A percentile compares a stretch with the other conserved stretches of the same genome.
These are phyloP conservation scores for Rhododendron kiyosumense DNA, from an alignment of 148 eudicot species.

Conservation along the genomic window DNA sequence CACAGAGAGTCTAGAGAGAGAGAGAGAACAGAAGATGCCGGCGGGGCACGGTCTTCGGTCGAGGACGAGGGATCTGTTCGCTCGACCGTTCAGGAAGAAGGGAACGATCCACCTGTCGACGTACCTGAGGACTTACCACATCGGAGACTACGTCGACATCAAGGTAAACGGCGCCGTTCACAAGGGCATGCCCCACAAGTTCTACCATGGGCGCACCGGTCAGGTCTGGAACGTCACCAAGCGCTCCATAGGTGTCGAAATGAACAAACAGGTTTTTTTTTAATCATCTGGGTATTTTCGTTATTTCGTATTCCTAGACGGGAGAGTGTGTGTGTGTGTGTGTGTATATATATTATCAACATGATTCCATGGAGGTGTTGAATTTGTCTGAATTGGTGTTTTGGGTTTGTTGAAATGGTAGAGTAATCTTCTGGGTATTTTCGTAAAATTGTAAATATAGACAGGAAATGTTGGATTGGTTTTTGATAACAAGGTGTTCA, in stretches of 20 bases:
- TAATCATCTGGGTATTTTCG: not conserved
- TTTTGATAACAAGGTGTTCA: not conserved
- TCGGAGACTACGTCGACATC: conserved; percentile 37
- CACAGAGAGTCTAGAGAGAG: not conserved
- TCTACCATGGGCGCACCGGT: conserved; percentile 42
- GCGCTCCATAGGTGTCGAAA: conserved; percentile 37
- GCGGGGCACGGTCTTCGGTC: conserved; percentile 36
- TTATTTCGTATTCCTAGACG: not conserved
- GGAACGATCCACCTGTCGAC: conserved; percentile 29
- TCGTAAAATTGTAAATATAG: not conserved
- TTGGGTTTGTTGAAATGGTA: not conserved
- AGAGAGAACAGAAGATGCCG: conserved; percentile 25
- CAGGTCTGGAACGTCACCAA: conserved; percentile 45
- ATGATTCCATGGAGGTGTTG: not conserved
- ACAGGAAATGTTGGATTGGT: not conserved
- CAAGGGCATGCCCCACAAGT: conserved; percentile 44
- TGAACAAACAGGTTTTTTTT: conserved; percentile 29
- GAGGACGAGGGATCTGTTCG: conserved; percentile 32
- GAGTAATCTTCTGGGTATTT: not conserved
- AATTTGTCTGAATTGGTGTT: not conserved
- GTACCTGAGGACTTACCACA: conserved; percentile 27
- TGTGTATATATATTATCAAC: too few species aligned
- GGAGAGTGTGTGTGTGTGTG: too few species aligned
- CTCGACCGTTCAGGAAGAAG: conserved; percentile 34
- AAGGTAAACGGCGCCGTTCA: conserved; percentile 37